Conservation (phyloP, 345 rosid species). For the Populus davidiana region DNA sequence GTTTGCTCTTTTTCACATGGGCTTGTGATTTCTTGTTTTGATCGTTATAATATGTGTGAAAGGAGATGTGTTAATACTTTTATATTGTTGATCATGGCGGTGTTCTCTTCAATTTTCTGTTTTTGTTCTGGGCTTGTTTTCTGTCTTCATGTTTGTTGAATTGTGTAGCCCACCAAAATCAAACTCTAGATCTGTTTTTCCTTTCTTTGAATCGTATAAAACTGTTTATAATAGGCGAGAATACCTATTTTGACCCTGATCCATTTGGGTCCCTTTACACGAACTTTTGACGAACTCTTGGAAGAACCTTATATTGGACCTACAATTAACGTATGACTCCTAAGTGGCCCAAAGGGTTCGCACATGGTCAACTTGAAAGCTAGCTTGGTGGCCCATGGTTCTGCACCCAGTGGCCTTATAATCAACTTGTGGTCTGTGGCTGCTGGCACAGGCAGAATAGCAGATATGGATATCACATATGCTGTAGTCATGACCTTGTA, state of each 20-base stretch:
- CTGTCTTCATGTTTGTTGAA: not conserved
- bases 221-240: not conserved
- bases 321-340: not conserved
- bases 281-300: no score
- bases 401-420: not conserved
- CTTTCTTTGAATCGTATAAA: not conserved
- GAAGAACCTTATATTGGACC: not conserved
- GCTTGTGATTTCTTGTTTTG: not conserved
- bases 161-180: not conserved
- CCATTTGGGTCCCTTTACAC: not conserved
- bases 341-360: not conserved
- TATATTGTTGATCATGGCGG: no score
- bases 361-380: not conserved
- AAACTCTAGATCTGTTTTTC: not conserved
- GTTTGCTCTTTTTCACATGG: not conserved
- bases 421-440: not conserved
- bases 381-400: not conserved
- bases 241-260: constrained; percentile 4
- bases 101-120: not conserved
- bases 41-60: not conserved
- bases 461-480: no score
- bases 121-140: constrained; percentile 13
- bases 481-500: no score
- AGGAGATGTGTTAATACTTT: no score
- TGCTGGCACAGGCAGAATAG: not conserved